phyloP scores from a whole-genome alignment of 176 grass and related monocot species.

The Carex cristatella region DNA sequence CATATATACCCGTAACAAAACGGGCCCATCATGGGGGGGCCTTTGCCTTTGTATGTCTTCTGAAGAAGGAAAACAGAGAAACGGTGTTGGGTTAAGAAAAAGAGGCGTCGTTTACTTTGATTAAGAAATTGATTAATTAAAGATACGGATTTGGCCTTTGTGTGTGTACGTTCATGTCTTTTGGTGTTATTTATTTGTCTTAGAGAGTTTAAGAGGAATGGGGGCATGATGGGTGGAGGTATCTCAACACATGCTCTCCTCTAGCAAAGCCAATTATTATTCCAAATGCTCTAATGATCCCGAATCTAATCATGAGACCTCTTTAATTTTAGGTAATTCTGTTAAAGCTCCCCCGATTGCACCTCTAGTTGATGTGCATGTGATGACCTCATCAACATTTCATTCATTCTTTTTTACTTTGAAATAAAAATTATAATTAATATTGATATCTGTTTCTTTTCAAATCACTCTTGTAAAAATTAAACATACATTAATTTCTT shows the following conservation, averaged over 20 bases:
- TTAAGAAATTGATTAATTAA: slow-evolving; percentile 23
- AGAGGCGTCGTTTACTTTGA: slow-evolving; percentile 27
- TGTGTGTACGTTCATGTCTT: slow-evolving; percentile 13
- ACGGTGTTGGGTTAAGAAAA: slow-evolving; percentile 17
- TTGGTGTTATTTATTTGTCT: slow-evolving; percentile 26
- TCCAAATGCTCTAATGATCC: slow-evolving; percentile 15
- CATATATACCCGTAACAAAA: slow-evolving; percentile 2
- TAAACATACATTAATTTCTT: too few species aligned
- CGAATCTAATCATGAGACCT: slow-evolving; percentile 23
- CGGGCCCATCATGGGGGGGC: neutral
- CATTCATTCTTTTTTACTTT: neutral
- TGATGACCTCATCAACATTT: neutral
- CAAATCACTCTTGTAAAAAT: too few species aligned
- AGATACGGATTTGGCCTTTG: slow-evolving; percentile 19
- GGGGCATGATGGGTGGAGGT: slow-evolving; percentile 21
- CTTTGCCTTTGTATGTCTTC: neutral
- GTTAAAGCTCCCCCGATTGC: neutral
- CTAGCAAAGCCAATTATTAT: neutral
- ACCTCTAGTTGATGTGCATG: neutral
- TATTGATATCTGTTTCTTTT: too few species aligned
- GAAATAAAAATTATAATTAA: too few species aligned
- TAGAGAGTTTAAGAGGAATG: slow-evolving; percentile 11
- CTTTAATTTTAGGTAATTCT: neutral
- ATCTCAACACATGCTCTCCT: slow-evolving; percentile 24
- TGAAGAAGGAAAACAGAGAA: neutral